Evolutionary conservation across 768 basidiomycete species (phyloP).

Genomic region (Suillus tomentosus): DNA sequence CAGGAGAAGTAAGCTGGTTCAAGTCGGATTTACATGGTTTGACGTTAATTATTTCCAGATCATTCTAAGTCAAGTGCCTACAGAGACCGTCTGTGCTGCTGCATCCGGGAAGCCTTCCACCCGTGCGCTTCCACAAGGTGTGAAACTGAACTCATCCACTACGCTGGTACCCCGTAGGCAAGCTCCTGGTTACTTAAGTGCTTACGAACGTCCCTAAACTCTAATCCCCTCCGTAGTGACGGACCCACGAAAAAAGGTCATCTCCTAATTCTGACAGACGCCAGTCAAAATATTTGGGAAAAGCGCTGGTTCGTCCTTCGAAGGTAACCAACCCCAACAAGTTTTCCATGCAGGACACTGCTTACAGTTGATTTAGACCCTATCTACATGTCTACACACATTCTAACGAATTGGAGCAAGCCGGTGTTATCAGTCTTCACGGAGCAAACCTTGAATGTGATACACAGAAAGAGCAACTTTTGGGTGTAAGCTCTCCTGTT

Average conservation of each 20-base stretch:
- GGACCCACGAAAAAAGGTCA: conserved; percentile 83
- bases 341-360: not conserved
- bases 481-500: conserved; percentile 63
- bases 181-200: conserved; percentile 21
- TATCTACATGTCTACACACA: conserved; percentile 88
- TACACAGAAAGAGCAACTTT: conserved; percentile 82
- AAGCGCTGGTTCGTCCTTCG: conserved; percentile 85
- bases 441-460: conserved; percentile 87
- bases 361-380: conserved; percentile 54
- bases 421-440: conserved; percentile 77
- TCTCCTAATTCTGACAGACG: conserved; percentile 78
- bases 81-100: conserved; percentile 51
- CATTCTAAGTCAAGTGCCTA: conserved; percentile 70
- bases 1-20: conserved; percentile 59
- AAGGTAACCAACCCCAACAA: conserved; percentile 49
- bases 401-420: conserved; percentile 82
- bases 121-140: conserved; percentile 38
- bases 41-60: conserved; percentile 52
- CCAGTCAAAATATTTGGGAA: conserved; percentile 79
- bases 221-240: conserved; percentile 51
- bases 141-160: conserved; percentile 73
- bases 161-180: conserved; percentile 76
- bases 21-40: conserved; percentile 10
- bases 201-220: conserved; percentile 5
- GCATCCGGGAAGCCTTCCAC: conserved; percentile 28